Base-by-base conservation (phyloP, 805 yeast species). In the Groenewaldozyma tartarivorans region DNA sequence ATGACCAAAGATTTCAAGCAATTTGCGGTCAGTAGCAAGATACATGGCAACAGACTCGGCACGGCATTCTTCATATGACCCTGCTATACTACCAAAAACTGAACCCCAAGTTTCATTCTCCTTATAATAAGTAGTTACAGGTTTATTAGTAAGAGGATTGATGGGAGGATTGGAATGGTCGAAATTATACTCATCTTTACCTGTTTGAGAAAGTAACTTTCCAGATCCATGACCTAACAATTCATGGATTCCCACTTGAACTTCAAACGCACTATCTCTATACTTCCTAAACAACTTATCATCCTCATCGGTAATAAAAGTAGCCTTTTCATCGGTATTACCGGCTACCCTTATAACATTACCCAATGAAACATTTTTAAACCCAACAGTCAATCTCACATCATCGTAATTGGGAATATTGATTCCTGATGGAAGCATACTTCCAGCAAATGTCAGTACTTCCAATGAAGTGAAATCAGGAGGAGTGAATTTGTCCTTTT, bases 191-290 rank as follows among this genome's bases (percentile, higher is more conserved):
- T 65, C 59, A 37, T 75, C 75, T 15, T 69, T 69, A 16, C 22
- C 27, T 46, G 71, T 71, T 53, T 79, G 77, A 51, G 68, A 60
- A 50, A 86, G 65, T 44, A 86, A 67, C 61, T 85, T 86, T 38
- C 96, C 96, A 3, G 92, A 75, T 32, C 95, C 96, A 56, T 86
- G 96, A 13, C 96, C 95, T 47, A 86, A 69, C 48, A 86, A 68
- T 62, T 86, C 96, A 62, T 86, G 96, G 52, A 86, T 81, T 41
- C 95, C 96, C 38, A 86, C 96, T 63, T 86, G 95, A 34, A 86
- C 92, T 61, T 86, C 95, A 58, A 86, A 86, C 0, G 95, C 81
- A 36, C 81, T 88, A 36, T 75, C 80, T 54, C 85, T 72, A 66
- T 81, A 80, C 56, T 79, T 74, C 46, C 78, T 74, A 64, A 73